phyloP scores from a whole-genome alignment of 1,284 basidiomycete species.

The Rhodotorula sp. region DNA sequence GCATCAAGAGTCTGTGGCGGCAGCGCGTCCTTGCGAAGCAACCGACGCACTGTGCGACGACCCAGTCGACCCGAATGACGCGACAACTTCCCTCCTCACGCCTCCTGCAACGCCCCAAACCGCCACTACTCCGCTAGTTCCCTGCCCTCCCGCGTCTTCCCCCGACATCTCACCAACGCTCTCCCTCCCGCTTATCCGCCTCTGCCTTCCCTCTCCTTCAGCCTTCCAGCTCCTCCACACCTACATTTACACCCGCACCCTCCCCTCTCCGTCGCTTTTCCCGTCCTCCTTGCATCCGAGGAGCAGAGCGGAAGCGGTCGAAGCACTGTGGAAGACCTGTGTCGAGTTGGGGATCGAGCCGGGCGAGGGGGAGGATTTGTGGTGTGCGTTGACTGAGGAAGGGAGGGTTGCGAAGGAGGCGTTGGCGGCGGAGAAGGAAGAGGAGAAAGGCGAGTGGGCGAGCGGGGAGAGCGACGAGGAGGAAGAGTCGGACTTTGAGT shows the following conservation, averaged over 20 bases:
- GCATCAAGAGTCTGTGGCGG: no score
- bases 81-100: neutral
- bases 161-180: neutral
- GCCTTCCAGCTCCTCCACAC: constrained; percentile 14
- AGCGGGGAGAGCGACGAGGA: no score
- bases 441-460: neutral
- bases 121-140: neutral
- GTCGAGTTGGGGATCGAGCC: neutral
- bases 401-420: neutral
- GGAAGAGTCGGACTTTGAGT: no score
- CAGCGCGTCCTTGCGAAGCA: neutral
- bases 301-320: neutral
- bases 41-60: neutral
- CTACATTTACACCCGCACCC: constrained; percentile 13
- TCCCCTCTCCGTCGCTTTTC: neutral
- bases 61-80: no score
- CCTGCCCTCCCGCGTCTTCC: neutral
- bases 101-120: neutral
- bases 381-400: neutral
- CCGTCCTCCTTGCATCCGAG: neutral
- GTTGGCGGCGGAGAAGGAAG: neutral
- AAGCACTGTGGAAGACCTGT: neutral
- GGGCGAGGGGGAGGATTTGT: neutral
- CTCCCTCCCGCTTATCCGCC: constrained; percentile 9
- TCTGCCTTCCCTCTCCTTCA: neutral